Conservation (phyloP, 345 rosid genomes). For the Euphorbia peplus region DNA sequence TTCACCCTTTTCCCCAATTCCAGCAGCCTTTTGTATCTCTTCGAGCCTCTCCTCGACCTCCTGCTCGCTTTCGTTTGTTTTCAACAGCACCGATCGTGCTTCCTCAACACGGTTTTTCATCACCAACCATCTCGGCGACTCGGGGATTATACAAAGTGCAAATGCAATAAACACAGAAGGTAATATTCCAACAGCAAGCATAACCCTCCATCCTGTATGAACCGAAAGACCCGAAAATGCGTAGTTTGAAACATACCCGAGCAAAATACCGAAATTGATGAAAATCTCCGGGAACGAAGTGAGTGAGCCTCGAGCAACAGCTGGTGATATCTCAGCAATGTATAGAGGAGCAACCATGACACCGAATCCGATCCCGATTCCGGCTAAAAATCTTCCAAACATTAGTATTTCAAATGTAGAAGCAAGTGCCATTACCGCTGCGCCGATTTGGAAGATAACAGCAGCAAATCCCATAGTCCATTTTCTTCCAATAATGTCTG, state of each 20-base stretch:
- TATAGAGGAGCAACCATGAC: slow-evolving; percentile 89
- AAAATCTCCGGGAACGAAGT: slow-evolving; percentile 86
- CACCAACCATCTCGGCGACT: slow-evolving; percentile 89
- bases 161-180: slow-evolving; percentile 75
- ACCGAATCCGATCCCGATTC: slow-evolving; percentile 81
- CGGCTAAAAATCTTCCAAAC: slow-evolving; percentile 76
- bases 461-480: slow-evolving; percentile 96
- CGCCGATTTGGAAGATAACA: slow-evolving; percentile 67
- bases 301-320: slow-evolving; percentile 61
- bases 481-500: slow-evolving; percentile 77
- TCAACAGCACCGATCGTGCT: slow-evolving; percentile 69
- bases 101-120: slow-evolving; percentile 69
- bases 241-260: slow-evolving; percentile 87
- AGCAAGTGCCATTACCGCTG: slow-evolving; percentile 75
- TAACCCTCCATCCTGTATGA: slow-evolving; percentile 77
- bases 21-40: slow-evolving; percentile 74
- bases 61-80: slow-evolving; percentile 60
- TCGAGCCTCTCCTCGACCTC: slow-evolving; percentile 78
- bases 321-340: slow-evolving; percentile 82
- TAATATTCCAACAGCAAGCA: slow-evolving; percentile 85
- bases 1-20: slow-evolving; percentile 39
- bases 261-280: slow-evolving; percentile 79
- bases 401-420: slow-evolving; percentile 63
- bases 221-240: slow-evolving; percentile 66
- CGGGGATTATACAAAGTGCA: slow-evolving; percentile 82